Evolutionary conservation across 768 basidiomycete genomes (phyloP), one percentile per base, ranked within the genome.

Genomic region (Trametes elegans): DNA sequence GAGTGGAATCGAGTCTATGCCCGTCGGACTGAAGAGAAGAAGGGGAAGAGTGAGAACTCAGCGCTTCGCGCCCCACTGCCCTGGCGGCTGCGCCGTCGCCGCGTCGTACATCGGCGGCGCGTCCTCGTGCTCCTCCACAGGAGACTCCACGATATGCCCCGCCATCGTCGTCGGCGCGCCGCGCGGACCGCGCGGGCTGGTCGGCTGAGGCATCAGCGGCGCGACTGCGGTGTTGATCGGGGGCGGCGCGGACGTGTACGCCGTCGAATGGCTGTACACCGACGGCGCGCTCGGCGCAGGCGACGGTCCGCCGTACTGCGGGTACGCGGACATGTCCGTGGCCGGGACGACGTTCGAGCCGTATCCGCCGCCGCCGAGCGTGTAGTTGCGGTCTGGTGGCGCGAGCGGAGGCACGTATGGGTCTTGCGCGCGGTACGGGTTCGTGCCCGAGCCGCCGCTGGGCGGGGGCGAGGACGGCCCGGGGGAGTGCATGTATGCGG

Each of bases 101-200:
- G 74, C 73, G 24, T 90, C 87, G 64, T 90, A 90, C 47, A 70
- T 74, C 26, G 88, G 88, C 13, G 88, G 88, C 23, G 71, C 59
- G 28, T 55, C 41, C 39, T 57, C 59, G 13, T 56, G 43, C 18
- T 27, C 42, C 24, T 34, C 38, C 54, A 54, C 35, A 6, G 64
- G 57, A n/a, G 61, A 62, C 11, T 55, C 53, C 45, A 58, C 41
- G 2, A 57, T 29, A 8, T 53, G 48, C 21, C 53, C 44, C 23
- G 58, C 48, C 36, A 58, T 48, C 5, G 55, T 28, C 16, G 51
- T 49, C n/a, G 45, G 59, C 19, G 64, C 60, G 7, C 53, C 40
- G 10, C 62, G 57, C 13, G 62, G 59, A 7, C 64, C 62, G 9
- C 61, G 39, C 3, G 64, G 62, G 24, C 59, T 63, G 34, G 59